Conservation (phyloP, 202 grass and related monocot species). For the Carex arenaria region DNA sequence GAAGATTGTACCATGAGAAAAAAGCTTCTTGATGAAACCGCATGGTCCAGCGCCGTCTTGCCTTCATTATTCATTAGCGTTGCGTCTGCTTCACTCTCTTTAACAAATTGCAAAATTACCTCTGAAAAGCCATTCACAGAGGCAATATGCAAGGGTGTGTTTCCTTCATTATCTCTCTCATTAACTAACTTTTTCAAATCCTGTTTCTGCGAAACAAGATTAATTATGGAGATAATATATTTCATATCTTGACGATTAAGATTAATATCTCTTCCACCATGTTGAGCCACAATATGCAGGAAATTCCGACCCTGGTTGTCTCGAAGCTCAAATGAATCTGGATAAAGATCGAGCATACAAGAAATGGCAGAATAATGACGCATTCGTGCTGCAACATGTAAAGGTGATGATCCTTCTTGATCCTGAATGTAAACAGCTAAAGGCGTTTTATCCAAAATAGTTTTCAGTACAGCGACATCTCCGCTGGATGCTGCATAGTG, state of each 20-base stretch:
- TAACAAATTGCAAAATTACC: not conserved
- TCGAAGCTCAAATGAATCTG: not conserved
- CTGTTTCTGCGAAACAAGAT: not conserved
- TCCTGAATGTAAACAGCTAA: conserved; percentile 4
- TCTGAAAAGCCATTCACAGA: not conserved
- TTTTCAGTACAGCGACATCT: not conserved
- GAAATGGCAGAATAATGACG: not conserved
- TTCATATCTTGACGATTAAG: not conserved
- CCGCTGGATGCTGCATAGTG: conserved; percentile 2
- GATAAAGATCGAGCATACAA: not conserved
- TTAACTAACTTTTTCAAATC: conserved; percentile 4
- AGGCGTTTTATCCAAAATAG: not conserved
- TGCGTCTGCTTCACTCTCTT: not conserved
- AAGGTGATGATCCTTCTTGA: conserved; percentile 21
- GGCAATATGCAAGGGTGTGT: conserved; percentile 17
- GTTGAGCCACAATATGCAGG: conserved; percentile 11
- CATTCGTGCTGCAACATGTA: conserved; percentile 19
- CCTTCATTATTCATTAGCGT: conserved; percentile 13
- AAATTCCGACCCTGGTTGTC: conserved; percentile 9
- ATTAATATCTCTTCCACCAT: not conserved
- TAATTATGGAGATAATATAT: not conserved
- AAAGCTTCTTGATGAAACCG: not conserved
- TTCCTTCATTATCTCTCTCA: conserved; percentile 14
- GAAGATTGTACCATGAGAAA: not conserved
- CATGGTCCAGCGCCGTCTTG: not conserved